Conservation (phyloP, 345 rosid species). For the Pugionium dolabratum region DNA sequence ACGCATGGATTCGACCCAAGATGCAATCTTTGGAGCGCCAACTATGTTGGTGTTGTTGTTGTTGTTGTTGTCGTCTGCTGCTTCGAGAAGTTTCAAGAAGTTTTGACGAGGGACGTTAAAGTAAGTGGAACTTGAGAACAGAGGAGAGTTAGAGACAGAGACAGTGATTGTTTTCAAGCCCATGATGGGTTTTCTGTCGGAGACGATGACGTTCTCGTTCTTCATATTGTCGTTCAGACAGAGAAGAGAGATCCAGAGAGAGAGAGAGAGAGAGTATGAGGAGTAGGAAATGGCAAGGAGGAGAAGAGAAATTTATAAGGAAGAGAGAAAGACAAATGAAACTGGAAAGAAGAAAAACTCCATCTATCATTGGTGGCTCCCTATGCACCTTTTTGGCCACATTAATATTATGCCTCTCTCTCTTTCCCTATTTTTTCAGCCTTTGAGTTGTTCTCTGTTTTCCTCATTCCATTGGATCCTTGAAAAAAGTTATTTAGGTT, state of each 20-base stretch:
- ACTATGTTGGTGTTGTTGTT: conserved; percentile 1
- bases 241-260: conserved; percentile 2
- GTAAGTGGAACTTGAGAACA: conserved; percentile 43
- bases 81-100: conserved; percentile 51
- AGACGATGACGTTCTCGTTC: conserved; percentile 62
- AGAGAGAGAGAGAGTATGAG: neutral
- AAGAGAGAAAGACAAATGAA: conserved; percentile 9
- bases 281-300: conserved; percentile 41
- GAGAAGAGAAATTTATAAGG: conserved; percentile 45
- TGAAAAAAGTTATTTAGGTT: neutral
- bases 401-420: conserved; percentile 20
- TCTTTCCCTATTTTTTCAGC: conserved; percentile 1
- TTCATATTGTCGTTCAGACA: conserved; percentile 47
- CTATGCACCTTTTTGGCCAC: conserved; percentile 48
- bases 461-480: conserved; percentile 6
- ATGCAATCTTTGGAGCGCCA: conserved; percentile 45
- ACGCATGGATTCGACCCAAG: conserved; percentile 85
- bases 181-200: conserved; percentile 50
- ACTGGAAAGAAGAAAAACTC: conserved; percentile 4
- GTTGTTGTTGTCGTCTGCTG: conserved; percentile 40
- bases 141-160: conserved; percentile 45
- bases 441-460: neutral
- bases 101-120: conserved; percentile 44
- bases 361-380: conserved; percentile 44
- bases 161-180: conserved; percentile 43